Percentiles rank a stretch among this genome's conserved stretches.
phyloP scores from a whole-genome alignment of 2,329 filamentous ascomycete species.

The Chaetomium strumarium region DNA sequence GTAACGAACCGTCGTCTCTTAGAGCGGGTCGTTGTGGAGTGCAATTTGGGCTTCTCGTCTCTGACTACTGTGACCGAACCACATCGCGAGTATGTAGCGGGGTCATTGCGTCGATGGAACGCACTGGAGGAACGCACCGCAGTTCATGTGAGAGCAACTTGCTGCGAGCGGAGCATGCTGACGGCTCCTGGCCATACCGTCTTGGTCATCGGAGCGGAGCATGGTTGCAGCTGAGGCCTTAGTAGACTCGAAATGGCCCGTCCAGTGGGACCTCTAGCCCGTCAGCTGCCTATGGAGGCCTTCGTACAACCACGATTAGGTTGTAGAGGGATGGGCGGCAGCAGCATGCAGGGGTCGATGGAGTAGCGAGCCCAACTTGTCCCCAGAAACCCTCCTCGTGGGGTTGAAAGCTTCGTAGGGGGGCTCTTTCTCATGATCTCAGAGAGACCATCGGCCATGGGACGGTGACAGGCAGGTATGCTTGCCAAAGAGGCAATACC shows the following conservation, averaged over 20 bases:
- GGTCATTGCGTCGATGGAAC: conserved; percentile 1
- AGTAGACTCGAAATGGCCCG: not conserved
- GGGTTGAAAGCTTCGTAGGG: too few relatives aligned
- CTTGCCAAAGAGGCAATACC: not conserved
- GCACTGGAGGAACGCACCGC: conserved; percentile 14
- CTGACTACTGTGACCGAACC: conserved; percentile 3
- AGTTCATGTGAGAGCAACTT: conserved; percentile 25
- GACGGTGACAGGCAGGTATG: not conserved
- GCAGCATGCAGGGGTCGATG: not conserved
- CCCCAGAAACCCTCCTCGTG: too few relatives aligned
- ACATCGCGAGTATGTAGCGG: conserved; percentile 10
- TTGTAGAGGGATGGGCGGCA: not conserved
- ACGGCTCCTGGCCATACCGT: conserved; percentile 2
- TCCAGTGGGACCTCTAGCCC: not conserved
- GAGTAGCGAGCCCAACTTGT: not conserved
- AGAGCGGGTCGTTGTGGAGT: conserved; percentile 12
- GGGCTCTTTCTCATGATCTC: too few relatives aligned
- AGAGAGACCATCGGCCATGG: too few relatives aligned
- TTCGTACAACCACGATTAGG: not conserved
- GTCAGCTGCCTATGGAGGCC: not conserved
- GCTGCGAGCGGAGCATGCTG: conserved; percentile 18
- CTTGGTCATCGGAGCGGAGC: conserved; percentile 10
- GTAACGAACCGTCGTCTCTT: conserved; percentile 10
- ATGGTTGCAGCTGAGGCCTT: conserved; percentile 14
- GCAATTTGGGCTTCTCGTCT: conserved; percentile 2